Conservation (phyloP, 1,139 yeast species). For the Zhuliangozyma blackwelliae region DNA sequence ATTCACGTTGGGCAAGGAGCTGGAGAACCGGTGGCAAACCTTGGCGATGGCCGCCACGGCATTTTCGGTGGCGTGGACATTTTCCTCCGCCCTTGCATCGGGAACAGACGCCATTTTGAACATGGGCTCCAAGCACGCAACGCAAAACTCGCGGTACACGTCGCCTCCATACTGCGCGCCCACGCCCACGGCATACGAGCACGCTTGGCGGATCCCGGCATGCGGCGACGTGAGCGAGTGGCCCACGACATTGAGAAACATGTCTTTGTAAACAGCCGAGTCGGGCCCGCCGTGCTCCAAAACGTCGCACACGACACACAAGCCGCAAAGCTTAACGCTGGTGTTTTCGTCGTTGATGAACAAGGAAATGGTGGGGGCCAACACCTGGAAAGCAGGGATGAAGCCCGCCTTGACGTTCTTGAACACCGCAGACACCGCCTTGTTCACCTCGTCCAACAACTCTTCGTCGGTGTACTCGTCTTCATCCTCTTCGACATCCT, state of each 20-base stretch:
- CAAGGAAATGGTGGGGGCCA: slow-evolving; percentile 52
- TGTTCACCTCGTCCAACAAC: slow-evolving; percentile 77
- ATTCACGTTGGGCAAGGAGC: slow-evolving; percentile 58
- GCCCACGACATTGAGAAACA: slow-evolving; percentile 59
- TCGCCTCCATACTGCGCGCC: slow-evolving; percentile 80
- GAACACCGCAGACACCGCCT: slow-evolving; percentile 71
- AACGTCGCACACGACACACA: slow-evolving; percentile 75
- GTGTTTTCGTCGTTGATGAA: slow-evolving; percentile 63
- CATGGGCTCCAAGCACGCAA: slow-evolving; percentile 69
- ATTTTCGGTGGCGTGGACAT: slow-evolving; percentile 82
- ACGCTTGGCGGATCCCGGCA: slow-evolving; percentile 80
- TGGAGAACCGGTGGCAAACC: slow-evolving; percentile 56
- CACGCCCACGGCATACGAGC: slow-evolving; percentile 79
- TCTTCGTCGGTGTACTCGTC: slow-evolving; percentile 90
- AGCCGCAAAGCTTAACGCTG: slow-evolving; percentile 70
- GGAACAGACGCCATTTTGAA: slow-evolving; percentile 72
- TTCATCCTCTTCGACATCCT: slow-evolving; percentile 73
- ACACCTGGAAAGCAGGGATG: slow-evolving; percentile 58
- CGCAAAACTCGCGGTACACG: slow-evolving; percentile 56
- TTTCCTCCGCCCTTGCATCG: slow-evolving; percentile 84
- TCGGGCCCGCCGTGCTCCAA: slow-evolving; percentile 74
- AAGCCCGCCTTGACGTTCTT: slow-evolving; percentile 57
- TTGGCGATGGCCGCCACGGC: slow-evolving; percentile 82
- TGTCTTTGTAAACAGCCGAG: slow-evolving; percentile 59
- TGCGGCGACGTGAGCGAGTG: slow-evolving; percentile 64